These are phyloP conservation scores for Lachnellula occidentalis DNA, from an alignment of 2,329 filamentous ascomycete species.

Conservation along the genomic window DNA sequence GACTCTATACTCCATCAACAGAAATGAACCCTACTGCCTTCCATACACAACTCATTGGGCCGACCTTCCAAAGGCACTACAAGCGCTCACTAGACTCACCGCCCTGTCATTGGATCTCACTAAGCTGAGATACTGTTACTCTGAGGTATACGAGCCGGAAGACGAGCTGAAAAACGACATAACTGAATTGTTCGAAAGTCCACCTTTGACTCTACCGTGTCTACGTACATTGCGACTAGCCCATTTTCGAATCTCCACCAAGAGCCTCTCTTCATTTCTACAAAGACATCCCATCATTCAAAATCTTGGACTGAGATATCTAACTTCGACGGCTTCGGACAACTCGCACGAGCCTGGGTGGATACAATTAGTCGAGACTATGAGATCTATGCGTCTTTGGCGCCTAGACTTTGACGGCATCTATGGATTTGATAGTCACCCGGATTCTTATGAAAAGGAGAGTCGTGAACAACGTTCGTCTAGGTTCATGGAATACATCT, in stretches of 20 bases:
- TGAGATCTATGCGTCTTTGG: background rate
- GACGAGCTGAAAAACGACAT: background rate
- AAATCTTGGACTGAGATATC: background rate
- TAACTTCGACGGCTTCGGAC: no score
- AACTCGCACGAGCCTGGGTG: background rate
- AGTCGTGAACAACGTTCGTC: background rate
- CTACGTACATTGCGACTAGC: background rate
- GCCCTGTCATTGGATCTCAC: slow-evolving; percentile 3
- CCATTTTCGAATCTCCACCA: background rate
- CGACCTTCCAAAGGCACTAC: slow-evolving; percentile 1
- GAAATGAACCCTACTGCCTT: background rate
- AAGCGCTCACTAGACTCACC: background rate
- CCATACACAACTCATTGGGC: slow-evolving; percentile 1
- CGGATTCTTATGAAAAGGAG: background rate
- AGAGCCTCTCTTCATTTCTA: background rate
- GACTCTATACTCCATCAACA: background rate
- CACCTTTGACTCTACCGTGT: background rate
- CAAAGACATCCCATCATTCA: background rate
- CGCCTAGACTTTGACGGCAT: background rate
- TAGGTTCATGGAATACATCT: slow-evolving; percentile 3
- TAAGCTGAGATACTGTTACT: background rate
- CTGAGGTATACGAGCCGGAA: background rate
- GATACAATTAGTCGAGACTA: background rate
- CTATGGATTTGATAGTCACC: background rate
- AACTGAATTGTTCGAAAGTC: slow-evolving; percentile 1